These are phyloP conservation scores for Penicillium hesseltinei DNA, from an alignment of 2,329 filamentous ascomycete species.

Conservation along the genomic window DNA sequence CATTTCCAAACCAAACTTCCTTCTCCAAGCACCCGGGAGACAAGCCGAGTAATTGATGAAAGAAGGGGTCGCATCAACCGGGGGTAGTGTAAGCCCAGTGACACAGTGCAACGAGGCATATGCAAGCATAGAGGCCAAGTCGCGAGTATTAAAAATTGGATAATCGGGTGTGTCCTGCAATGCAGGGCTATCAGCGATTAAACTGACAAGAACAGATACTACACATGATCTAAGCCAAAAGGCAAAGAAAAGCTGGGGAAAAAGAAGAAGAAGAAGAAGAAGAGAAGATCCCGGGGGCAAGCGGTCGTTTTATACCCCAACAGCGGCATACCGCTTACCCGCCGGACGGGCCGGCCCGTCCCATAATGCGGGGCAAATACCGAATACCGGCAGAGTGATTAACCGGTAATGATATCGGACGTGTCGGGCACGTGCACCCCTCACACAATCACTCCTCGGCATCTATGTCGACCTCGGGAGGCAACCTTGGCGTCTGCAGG, in stretches of 20 bases:
- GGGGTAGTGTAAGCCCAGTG: conserved; percentile 71
- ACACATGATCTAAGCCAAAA: conserved; percentile 81
- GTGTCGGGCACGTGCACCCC: too few relatives aligned
- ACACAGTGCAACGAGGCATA: conserved; percentile 64
- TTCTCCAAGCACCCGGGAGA: not conserved
- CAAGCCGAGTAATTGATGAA: conserved; percentile 51
- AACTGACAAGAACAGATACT: conserved; percentile 97
- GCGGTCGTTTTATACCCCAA: not conserved
- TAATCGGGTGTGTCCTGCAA: conserved; percentile 71
- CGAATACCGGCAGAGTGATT: too few relatives aligned
- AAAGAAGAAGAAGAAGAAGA: conserved; percentile 42
- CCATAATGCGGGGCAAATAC: too few relatives aligned
- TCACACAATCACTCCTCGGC: too few relatives aligned
- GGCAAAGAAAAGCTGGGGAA: conserved; percentile 51
- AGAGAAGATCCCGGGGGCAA: not conserved
- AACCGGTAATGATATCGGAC: too few relatives aligned
- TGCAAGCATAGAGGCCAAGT: conserved; percentile 67
- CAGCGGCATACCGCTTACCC: not conserved
- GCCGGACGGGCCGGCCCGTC: not conserved
- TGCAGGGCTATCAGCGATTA: conserved; percentile 82
- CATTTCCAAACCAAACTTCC: not conserved
- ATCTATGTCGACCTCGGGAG: too few relatives aligned
- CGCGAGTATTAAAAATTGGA: conserved; percentile 62
- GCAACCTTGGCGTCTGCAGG: too few relatives aligned
- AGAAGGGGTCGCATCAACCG: conserved; percentile 61